Evolutionary conservation across 805 yeast genomes (phyloP).

Genomic region (Naumovozyma baii): DNA sequence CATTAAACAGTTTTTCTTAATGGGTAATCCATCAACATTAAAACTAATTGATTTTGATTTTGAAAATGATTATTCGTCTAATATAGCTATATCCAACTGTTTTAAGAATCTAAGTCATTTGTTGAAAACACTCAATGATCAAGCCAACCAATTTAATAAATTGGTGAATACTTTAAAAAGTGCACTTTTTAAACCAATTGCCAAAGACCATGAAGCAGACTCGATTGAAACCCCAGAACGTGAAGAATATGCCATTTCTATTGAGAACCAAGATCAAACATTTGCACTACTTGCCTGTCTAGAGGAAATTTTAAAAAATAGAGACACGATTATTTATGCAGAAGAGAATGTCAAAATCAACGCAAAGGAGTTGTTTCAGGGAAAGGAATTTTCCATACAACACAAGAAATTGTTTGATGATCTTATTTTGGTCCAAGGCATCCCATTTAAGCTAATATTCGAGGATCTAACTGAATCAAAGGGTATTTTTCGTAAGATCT

Average conservation of each 20-base stretch:
- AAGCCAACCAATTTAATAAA: conserved; percentile 19
- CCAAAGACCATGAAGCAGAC: conserved; percentile 13
- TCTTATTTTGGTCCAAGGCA: conserved; percentile 17
- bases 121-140: conserved; percentile 17
- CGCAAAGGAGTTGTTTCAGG: conserved; percentile 12
- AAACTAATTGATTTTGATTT: conserved; percentile 10
- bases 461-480: conserved; percentile 27
- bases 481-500: conserved; percentile 12
- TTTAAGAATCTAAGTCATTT: conserved; percentile 13
- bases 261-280: conserved; percentile 66
- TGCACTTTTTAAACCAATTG: conserved; percentile 22
- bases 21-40: conserved; percentile 4
- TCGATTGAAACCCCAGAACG: conserved; percentile 28
- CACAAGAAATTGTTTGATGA: conserved; percentile 24
- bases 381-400: conserved; percentile 23
- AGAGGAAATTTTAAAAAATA: conserved; percentile 38
- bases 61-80: conserved; percentile 16
- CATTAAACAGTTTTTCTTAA: conserved; percentile 14
- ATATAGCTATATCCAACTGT: conserved; percentile 13
- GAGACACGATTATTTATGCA: conserved; percentile 26
- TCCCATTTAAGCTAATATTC: conserved; percentile 24
- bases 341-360: conserved; percentile 21
- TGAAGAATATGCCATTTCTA: conserved; percentile 66
- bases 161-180: conserved; percentile 10
- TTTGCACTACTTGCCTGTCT: conserved; percentile 48